These are phyloP conservation scores for Tremellales sp. DNA, from an alignment of 1,284 basidiomycete genomes.

Conservation along the genomic window DNA sequence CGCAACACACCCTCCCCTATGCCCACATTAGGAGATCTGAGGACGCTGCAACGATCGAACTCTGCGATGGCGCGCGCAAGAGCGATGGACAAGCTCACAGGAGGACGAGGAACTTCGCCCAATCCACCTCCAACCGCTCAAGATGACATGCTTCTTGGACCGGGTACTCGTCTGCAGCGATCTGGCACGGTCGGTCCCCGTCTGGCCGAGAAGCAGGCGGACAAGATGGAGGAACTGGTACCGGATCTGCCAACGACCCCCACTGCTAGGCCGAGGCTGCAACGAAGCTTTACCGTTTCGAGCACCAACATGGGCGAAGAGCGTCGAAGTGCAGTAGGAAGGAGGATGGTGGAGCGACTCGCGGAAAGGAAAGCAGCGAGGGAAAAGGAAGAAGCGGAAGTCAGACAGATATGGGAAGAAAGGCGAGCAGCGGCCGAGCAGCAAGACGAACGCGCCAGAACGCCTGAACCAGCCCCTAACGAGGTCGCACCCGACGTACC, in stretches of 20 bases:
- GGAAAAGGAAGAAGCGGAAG: constrained; percentile 38
- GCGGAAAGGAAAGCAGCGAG: constrained; percentile 38
- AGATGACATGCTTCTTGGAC: constrained; percentile 21
- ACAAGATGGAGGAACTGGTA: background rate
- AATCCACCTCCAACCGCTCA: background rate
- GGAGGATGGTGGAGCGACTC: constrained; percentile 46
- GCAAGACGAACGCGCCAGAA: constrained; percentile 4
- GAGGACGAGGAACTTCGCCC: constrained; percentile 25
- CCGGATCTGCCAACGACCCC: constrained; percentile 8
- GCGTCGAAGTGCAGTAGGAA: constrained; percentile 46
- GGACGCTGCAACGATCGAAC: constrained; percentile 45
- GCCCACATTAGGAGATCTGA: constrained; percentile 40
- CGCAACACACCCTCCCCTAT: constrained; percentile 43
- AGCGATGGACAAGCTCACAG: constrained; percentile 47
- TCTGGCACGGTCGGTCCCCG: constrained; percentile 35
- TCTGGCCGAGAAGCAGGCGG: too few species aligned
- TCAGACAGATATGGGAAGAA: constrained; percentile 38
- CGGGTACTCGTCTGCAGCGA: constrained; percentile 23
- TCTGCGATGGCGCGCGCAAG: constrained; percentile 43
- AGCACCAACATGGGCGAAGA: constrained; percentile 47
- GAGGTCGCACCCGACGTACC: background rate
- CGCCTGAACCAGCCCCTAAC: too few species aligned
- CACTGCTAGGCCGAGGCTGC: constrained; percentile 38
- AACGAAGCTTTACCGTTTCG: constrained; percentile 45
- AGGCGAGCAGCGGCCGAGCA: constrained; percentile 18